A percentile compares a stretch with the other conserved stretches of the same genome.
Conservation (phyloP, 139 green algal genomes). For the Pedinophyceae sp. region DNA sequence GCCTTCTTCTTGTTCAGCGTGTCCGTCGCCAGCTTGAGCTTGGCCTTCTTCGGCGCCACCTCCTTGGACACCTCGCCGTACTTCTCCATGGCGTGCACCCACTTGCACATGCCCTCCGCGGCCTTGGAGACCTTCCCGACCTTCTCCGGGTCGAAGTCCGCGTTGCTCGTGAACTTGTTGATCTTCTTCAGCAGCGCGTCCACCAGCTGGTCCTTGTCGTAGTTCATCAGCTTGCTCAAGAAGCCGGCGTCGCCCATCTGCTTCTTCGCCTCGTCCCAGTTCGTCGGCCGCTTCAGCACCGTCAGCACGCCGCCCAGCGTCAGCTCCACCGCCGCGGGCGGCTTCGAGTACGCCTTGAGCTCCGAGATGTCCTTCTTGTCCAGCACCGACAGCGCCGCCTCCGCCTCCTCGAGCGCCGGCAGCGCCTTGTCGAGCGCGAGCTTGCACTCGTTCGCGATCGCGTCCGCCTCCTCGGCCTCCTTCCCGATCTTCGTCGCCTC, state of each 20-base stretch:
- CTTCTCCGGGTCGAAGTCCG: slow-evolving; percentile 43
- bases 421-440: slow-evolving; percentile 58
- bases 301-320: slow-evolving; percentile 46
- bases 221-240: slow-evolving; percentile 54
- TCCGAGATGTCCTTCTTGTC: slow-evolving; percentile 75
- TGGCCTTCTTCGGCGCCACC: slow-evolving; percentile 60
- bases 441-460: slow-evolving; percentile 57
- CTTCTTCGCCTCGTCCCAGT: slow-evolving; percentile 71
- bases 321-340: slow-evolving; percentile 61
- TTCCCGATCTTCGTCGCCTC: slow-evolving; percentile 63
- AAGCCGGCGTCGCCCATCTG: slow-evolving; percentile 53
- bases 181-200: slow-evolving; percentile 68
- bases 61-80: slow-evolving; percentile 66
- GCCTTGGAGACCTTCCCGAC: slow-evolving; percentile 39
- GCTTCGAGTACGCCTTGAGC: slow-evolving; percentile 74
- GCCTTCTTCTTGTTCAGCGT: slow-evolving; percentile 38
- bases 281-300: slow-evolving; percentile 51
- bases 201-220: slow-evolving; percentile 66
- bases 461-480: slow-evolving; percentile 60
- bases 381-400: slow-evolving; percentile 63
- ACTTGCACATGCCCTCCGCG: slow-evolving; percentile 52
- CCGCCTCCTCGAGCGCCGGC: slow-evolving; percentile 47
- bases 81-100: slow-evolving; percentile 66
- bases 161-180: slow-evolving; percentile 42
- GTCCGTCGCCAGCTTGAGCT: slow-evolving; percentile 64